phyloP scores from a whole-genome alignment of 208 protist species.

The Crithidia bombi region DNA sequence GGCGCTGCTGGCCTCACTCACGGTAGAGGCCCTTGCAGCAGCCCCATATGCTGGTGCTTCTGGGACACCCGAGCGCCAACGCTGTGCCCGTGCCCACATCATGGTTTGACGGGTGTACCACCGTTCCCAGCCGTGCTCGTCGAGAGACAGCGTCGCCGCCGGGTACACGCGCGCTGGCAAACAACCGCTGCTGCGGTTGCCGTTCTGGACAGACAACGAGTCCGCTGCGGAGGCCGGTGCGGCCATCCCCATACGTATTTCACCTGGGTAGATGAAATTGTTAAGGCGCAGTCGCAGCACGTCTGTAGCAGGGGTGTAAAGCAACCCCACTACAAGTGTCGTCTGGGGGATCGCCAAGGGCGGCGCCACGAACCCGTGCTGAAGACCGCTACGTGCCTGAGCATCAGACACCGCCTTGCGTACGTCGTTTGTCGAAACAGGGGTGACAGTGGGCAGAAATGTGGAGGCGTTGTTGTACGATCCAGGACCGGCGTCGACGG shows the following conservation, averaged over 20 bases:
- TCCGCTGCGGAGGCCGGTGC: not conserved
- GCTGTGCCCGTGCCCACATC: conserved; percentile 14
- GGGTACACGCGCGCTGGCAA: conserved; percentile 17
- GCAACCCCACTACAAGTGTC: conserved; percentile 25
- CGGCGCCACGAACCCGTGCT: not conserved
- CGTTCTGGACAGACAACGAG: not conserved
- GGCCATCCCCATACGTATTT: conserved; percentile 7
- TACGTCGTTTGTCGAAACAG: not conserved
- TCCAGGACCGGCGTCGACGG: no score
- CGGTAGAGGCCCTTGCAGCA: not conserved
- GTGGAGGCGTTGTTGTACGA: no score
- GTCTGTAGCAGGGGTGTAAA: conserved; percentile 10
- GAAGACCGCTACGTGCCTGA: not conserved
- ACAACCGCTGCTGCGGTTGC: conserved; percentile 6
- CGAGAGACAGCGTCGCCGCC: conserved; percentile 29
- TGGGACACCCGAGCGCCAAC: not conserved
- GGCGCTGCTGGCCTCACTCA: not conserved
- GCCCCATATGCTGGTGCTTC: conserved; percentile 2
- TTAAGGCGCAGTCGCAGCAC: conserved; percentile 31
- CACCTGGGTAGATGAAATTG: conserved; percentile 27
- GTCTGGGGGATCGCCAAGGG: not conserved
- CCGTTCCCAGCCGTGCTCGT: conserved; percentile 32
- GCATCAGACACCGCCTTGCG: not conserved
- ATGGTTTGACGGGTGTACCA: conserved; percentile 30
- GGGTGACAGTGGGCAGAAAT: conserved; percentile 2